Base-by-base conservation (phyloP, 2,329 filamentous ascomycete genomes). In the Colletotrichum zoysiae region DNA sequence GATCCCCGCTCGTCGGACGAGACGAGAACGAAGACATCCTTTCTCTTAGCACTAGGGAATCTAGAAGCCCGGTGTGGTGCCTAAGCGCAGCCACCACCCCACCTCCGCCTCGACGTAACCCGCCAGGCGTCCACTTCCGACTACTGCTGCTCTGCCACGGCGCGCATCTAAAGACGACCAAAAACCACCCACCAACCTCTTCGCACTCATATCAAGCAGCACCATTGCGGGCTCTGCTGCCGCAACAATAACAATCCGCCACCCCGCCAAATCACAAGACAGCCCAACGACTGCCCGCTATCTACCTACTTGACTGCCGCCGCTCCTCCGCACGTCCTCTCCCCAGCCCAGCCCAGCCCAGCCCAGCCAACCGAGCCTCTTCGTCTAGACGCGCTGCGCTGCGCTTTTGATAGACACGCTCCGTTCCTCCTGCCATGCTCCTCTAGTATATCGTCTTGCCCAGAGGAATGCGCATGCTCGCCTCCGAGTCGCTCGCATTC, bases 11-110 rank as follows among this genome's bases (percentile, higher is more conserved):
- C 55, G 56, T 65, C 65, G 55, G 65, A 65, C 46, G 48, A 64
- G 61, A 42, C 48, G 59, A 56, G 44, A 46, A 46, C 53, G 59
- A 69, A 70, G 70, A 65, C 48, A 69, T 42, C 51, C 30, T 50
- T 60, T 40, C 64, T 56, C 70, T 48, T 65, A 23, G 70, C 60
- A 72, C 70, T 70, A 72, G 65, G 58, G 42, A 60, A 60, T 70
- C 55, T 55, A 72, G 65, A 72, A 65, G 67, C 59, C 59, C 70
- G 70, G 70, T 72, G 70, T 60, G 46, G 65, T 60, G 70, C 66
- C 70, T 60, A 72, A 72, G 70, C 70, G 70, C 66, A 72, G 66
- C 70, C 65, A 72, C 70, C 70, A 64, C 70, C 59, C 70, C 70
- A 72, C 65, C 65, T 64, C 60, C 55, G 70, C 44, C 65, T 72